A percentile compares a stretch with the other conserved stretches of the same genome.
These are phyloP conservation scores for Colletotrichum orchidophilum DNA, from an alignment of 2,329 filamentous ascomycete genomes.

Conservation along the genomic window DNA sequence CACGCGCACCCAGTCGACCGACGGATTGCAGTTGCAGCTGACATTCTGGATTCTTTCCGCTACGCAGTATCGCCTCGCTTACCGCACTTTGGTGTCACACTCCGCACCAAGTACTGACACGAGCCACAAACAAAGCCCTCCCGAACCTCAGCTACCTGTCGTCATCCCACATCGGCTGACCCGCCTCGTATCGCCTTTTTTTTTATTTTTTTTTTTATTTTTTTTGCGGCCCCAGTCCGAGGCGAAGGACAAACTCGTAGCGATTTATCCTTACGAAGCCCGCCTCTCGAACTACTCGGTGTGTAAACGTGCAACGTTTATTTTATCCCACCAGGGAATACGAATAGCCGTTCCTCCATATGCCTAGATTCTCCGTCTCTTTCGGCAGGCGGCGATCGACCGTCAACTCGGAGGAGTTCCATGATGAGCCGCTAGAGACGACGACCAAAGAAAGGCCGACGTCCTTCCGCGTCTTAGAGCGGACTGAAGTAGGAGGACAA, in stretches of 20 bases:
- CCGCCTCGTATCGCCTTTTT: slow-evolving; percentile 29
- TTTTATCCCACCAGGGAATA: slow-evolving; percentile 17
- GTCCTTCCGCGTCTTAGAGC: slow-evolving; percentile 68
- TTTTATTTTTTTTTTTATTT: neutral
- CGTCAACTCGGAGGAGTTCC: slow-evolving; percentile 62
- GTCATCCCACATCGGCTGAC: slow-evolving; percentile 33
- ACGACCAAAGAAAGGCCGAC: slow-evolving; percentile 45
- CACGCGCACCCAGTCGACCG: neutral
- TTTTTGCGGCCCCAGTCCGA: slow-evolving; percentile 12
- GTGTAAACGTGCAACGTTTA: slow-evolving; percentile 14
- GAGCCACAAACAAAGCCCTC: slow-evolving; percentile 31
- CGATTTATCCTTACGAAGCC: slow-evolving; percentile 4
- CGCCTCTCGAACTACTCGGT: neutral
- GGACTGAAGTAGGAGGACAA: slow-evolving; percentile 53
- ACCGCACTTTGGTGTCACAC: slow-evolving; percentile 6
- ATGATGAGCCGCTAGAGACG: slow-evolving; percentile 56
- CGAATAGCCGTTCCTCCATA: slow-evolving; percentile 52
- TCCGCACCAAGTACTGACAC: slow-evolving; percentile 29
- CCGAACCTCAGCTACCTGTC: slow-evolving; percentile 32
- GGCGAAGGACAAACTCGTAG: slow-evolving; percentile 2
- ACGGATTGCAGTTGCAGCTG: slow-evolving; percentile 11
- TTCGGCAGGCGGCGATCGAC: slow-evolving; percentile 70
- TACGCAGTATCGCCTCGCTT: slow-evolving; percentile 24
- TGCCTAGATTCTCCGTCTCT: slow-evolving; percentile 70
- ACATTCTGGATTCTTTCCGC: slow-evolving; percentile 11